Conservation (phyloP, 192 early-diverging fungal species). For the Umbelopsis sp. region DNA sequence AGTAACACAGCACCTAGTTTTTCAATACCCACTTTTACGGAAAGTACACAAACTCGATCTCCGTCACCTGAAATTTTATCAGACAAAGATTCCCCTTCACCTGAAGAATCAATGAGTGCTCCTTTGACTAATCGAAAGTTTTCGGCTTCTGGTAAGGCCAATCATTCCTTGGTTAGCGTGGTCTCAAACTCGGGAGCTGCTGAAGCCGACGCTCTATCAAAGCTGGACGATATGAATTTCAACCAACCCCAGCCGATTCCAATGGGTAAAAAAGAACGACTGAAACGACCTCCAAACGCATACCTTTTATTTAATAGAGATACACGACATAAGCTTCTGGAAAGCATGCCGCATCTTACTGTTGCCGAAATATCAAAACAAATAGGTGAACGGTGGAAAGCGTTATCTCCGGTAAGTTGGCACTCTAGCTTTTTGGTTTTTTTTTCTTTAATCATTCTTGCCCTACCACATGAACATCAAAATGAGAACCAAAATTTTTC, state of each 20-base stretch:
- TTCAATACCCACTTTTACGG: slow-evolving; percentile 5
- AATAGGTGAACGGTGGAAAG: slow-evolving; percentile 57
- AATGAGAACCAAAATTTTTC: too few species aligned
- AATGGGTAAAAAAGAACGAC: slow-evolving; percentile 23
- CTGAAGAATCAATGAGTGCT: slow-evolving; percentile 1
- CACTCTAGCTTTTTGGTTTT: not conserved
- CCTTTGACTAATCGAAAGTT: slow-evolving; percentile 12
- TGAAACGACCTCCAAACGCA: slow-evolving; percentile 63
- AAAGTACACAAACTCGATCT: slow-evolving; percentile 6
- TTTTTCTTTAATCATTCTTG: too few species aligned
- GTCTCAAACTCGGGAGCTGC: slow-evolving; percentile 10
- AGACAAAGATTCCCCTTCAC: not conserved
- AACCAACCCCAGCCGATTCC: not conserved
- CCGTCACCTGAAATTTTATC: slow-evolving; percentile 11
- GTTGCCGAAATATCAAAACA: slow-evolving; percentile 59
- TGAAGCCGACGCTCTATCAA: slow-evolving; percentile 1
- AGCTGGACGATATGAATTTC: slow-evolving; percentile 13
- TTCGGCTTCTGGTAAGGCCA: slow-evolving; percentile 16
- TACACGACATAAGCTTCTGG: slow-evolving; percentile 56
- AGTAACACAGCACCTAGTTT: slow-evolving; percentile 1
- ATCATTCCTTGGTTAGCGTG: slow-evolving; percentile 7
- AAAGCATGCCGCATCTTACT: slow-evolving; percentile 56
- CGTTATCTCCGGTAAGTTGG: slow-evolving; percentile 38
- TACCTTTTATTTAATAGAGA: slow-evolving; percentile 64
- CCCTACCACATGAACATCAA: not conserved